A percentile compares a stretch with the other conserved stretches of the same genome.
These are phyloP conservation scores for Colletotrichum sp. DNA, from an alignment of 2,329 filamentous ascomycete species.

Conservation along the genomic window DNA sequence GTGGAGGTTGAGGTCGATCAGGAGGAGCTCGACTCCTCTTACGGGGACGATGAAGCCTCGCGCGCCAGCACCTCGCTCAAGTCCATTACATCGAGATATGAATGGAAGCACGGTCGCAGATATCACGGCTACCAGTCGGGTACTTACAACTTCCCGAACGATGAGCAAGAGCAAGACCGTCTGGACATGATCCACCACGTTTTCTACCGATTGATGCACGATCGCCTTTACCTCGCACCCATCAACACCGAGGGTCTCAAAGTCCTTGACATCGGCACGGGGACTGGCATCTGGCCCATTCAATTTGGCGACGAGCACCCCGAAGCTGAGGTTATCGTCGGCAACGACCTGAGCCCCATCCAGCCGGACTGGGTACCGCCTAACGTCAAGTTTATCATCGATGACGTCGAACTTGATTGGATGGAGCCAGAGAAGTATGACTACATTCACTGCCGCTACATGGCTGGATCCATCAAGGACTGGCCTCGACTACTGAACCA, in stretches of 20 bases:
- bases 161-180: slow-evolving; percentile 41
- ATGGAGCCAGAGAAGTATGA: slow-evolving; percentile 29
- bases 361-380: slow-evolving; percentile 26
- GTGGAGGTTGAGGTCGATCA: slow-evolving; percentile 6
- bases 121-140: slow-evolving; percentile 17
- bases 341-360: slow-evolving; percentile 30
- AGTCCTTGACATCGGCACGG: slow-evolving; percentile 29
- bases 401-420: slow-evolving; percentile 29
- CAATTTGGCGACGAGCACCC: slow-evolving; percentile 36
- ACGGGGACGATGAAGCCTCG: neutral
- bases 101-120: slow-evolving; percentile 9
- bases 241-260: neutral
- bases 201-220: slow-evolving; percentile 31
- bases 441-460: slow-evolving; percentile 39
- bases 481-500: slow-evolving; percentile 26
- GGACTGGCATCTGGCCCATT: slow-evolving; percentile 40
- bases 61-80: neutral
- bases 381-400: slow-evolving; percentile 29
- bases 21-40: neutral
- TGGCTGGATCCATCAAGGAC: slow-evolving; percentile 35
- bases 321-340: slow-evolving; percentile 35
- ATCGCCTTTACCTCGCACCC: slow-evolving; percentile 16
- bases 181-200: slow-evolving; percentile 44
- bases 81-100: neutral
- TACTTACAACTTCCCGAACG: slow-evolving; percentile 37